Conservation (phyloP, 192 early-diverging fungal genomes). For the Dispira simplex region DNA sequence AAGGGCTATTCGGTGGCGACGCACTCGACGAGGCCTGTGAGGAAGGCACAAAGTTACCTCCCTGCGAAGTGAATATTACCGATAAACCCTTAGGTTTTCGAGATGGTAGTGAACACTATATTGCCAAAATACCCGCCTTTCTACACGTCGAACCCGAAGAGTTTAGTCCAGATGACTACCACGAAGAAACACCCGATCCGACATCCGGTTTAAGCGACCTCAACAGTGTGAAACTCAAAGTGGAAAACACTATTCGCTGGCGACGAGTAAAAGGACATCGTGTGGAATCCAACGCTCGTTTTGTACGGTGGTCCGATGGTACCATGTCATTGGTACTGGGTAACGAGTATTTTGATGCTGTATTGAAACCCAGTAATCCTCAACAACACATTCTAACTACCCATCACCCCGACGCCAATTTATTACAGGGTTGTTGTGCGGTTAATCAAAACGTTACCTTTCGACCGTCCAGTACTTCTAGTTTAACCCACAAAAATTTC, state of each 20-base stretch:
- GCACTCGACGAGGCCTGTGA: background rate
- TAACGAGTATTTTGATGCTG: slow-evolving; percentile 56
- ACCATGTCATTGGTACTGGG: slow-evolving; percentile 54
- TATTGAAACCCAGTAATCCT: slow-evolving; percentile 16
- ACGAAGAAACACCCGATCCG: slow-evolving; percentile 20
- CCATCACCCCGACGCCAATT: background rate
- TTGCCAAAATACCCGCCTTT: slow-evolving; percentile 47
- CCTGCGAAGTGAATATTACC: too few relatives aligned
- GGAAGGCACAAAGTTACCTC: background rate
- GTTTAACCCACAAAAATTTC: slow-evolving; percentile 44
- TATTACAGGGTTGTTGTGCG: background rate
- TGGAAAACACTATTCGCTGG: slow-evolving; percentile 71
- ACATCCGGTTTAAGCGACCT: slow-evolving; percentile 21
- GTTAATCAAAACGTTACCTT: slow-evolving; percentile 37
- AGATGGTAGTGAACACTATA: slow-evolving; percentile 12
- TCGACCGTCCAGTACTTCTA: slow-evolving; percentile 37
- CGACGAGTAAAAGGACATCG: slow-evolving; percentile 26
- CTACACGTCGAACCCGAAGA: slow-evolving; percentile 44
- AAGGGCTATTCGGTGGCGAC: slow-evolving; percentile 2
- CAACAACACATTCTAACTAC: background rate
- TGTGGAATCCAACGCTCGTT: slow-evolving; percentile 51
- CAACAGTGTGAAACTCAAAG: slow-evolving; percentile 24
- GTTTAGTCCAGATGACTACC: slow-evolving; percentile 40
- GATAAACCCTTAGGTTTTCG: background rate
- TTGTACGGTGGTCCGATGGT: slow-evolving; percentile 68